Conservation (phyloP, 495 filamentous ascomycete genomes). For the Cladorrhinum samala region DNA sequence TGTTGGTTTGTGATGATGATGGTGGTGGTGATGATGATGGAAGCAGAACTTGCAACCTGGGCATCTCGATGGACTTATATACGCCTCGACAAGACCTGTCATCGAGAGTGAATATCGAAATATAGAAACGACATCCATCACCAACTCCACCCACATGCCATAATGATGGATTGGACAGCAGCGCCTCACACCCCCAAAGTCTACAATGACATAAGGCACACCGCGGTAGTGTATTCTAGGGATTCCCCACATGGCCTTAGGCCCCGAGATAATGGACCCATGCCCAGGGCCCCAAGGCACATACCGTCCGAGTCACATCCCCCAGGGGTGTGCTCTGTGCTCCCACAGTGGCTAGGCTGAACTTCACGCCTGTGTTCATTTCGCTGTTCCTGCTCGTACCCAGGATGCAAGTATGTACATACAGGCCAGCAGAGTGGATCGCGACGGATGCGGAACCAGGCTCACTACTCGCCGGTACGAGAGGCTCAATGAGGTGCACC, state of each 20-base stretch:
- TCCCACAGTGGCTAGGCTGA: too few species aligned
- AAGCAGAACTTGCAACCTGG: slow-evolving; percentile 12
- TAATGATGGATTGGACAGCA: slow-evolving; percentile 13
- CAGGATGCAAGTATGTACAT: too few species aligned
- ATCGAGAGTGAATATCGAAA: background rate
- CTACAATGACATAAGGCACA: slow-evolving; percentile 18
- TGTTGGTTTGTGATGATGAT: slow-evolving; percentile 19
- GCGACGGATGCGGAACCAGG: background rate
- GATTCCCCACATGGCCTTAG: slow-evolving; percentile 4
- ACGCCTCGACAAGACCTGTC: slow-evolving; percentile 5
- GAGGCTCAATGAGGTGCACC: background rate
- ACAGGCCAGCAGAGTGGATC: slow-evolving; percentile 5
- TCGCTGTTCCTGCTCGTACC: too few species aligned
- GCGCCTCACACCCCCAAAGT: slow-evolving; percentile 6
- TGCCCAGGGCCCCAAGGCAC: too few species aligned
- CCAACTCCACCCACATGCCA: background rate
- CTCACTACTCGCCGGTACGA: background rate
- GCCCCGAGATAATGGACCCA: too few species aligned
- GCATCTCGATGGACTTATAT: slow-evolving; percentile 27
- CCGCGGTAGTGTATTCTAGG: background rate
- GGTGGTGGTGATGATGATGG: slow-evolving; percentile 28
- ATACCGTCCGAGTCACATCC: background rate
- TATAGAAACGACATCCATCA: too few species aligned
- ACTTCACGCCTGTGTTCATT: too few species aligned
- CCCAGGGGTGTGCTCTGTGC: slow-evolving; percentile 9